phyloP scores from a whole-genome alignment of 345 rosid genomes.

The Euphorbia peplus region DNA sequence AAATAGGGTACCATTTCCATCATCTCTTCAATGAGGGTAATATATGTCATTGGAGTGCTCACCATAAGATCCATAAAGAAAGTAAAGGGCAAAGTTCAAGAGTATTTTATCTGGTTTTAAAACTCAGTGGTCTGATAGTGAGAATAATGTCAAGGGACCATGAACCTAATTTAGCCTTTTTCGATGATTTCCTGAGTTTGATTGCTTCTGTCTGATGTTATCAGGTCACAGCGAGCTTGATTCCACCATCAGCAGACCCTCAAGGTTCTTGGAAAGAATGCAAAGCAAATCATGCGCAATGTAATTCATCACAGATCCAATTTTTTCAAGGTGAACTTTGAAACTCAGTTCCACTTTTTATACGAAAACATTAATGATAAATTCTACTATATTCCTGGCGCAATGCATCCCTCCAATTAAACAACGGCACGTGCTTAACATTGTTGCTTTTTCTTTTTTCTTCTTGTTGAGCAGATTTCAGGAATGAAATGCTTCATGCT shows the following conservation, averaged over 20 bases:
- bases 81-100: too few species aligned
- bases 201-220: conserved; percentile 10
- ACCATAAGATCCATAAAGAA: too few species aligned
- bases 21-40: too few species aligned
- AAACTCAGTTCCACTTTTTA: not conserved
- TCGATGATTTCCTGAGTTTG: not conserved
- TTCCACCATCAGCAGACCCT: conserved; percentile 30
- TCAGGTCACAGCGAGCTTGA: conserved; percentile 25
- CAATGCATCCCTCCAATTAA: too few species aligned
- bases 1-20: too few species aligned
- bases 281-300: conserved; percentile 20
- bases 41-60: too few species aligned
- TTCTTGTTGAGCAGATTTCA: conserved; percentile 24
- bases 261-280: conserved; percentile 24
- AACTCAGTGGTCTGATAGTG: too few species aligned
- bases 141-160: too few species aligned
- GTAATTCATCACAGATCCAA: conserved; percentile 28
- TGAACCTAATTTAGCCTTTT: too few species aligned
- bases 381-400: too few species aligned
- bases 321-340: conserved; percentile 27
- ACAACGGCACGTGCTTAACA: too few species aligned
- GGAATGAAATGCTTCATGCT: conserved; percentile 27
- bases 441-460: conserved; percentile 17
- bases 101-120: too few species aligned
- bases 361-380: not conserved